These are phyloP conservation scores for Penicillium janthinellum DNA, from an alignment of 2,329 filamentous ascomycete genomes.

Conservation along the genomic window DNA sequence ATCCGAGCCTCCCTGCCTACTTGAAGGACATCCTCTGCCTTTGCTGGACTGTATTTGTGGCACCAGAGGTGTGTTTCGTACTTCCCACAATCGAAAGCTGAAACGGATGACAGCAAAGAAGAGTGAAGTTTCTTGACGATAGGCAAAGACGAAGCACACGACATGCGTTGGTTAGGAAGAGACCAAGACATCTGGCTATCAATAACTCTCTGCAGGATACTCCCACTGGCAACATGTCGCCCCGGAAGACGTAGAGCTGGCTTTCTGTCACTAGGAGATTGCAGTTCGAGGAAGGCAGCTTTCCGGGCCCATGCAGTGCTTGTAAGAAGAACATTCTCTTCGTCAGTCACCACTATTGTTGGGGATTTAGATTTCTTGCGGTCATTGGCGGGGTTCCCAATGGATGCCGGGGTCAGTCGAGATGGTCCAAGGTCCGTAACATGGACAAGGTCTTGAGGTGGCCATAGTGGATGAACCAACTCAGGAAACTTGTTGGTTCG, in stretches of 20 bases:
- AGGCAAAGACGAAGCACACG: slow-evolving; percentile 50
- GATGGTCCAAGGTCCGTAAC: slow-evolving; percentile 52
- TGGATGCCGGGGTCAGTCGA: neutral
- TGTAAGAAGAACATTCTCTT: slow-evolving; percentile 37
- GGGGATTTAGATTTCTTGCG: slow-evolving; percentile 44
- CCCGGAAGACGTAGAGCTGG: slow-evolving; percentile 32
- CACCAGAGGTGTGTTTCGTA: slow-evolving; percentile 76
- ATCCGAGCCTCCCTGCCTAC: slow-evolving; percentile 67
- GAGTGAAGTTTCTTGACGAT: slow-evolving; percentile 62
- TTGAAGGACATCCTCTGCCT: slow-evolving; percentile 74
- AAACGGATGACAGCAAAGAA: slow-evolving; percentile 63
- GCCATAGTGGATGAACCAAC: slow-evolving; percentile 42
- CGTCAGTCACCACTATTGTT: slow-evolving; percentile 33
- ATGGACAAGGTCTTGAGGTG: slow-evolving; percentile 40
- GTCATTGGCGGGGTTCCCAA: slow-evolving; percentile 13
- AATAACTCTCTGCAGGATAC: slow-evolving; percentile 32
- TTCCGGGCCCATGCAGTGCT: slow-evolving; percentile 17
- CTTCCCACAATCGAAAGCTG: slow-evolving; percentile 76
- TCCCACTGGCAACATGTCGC: slow-evolving; percentile 34
- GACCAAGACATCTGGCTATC: slow-evolving; percentile 32
- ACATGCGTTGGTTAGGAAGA: slow-evolving; percentile 2
- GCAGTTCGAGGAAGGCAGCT: neutral
- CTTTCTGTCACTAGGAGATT: neutral
- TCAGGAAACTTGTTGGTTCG: slow-evolving; percentile 34
- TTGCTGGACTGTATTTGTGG: slow-evolving; percentile 79